Evolutionary conservation across 1,139 yeast genomes (phyloP), one percentile per base, ranked within the genome.

Genomic region (Scheffersomyces lignicola): DNA sequence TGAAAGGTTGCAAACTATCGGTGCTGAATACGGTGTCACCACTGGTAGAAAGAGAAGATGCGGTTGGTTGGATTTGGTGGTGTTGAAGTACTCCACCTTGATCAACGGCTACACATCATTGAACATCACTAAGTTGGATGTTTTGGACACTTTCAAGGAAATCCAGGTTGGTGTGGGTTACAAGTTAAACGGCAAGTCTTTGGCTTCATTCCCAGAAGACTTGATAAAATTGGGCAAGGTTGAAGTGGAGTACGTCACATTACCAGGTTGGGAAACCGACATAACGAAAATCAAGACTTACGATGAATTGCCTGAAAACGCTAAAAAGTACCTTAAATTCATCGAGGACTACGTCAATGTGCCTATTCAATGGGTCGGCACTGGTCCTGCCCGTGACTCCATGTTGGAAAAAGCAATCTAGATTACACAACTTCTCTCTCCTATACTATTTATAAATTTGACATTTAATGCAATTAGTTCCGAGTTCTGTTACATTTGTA

Each of bases 41-140:
- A 92, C 99, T 29, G 98, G 99, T 47, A 85, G 99, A 73, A 90
- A 90, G 78, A 86, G 99, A 73, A 83, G 99, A 69, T 94, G 98
- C 64, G 99, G 99, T 37, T 92, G 99, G 99, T 80, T 92, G 56
- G 99, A 92, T 65, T 74, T 94, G 52, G 98, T 92, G 22, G 96
- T 94, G 26, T 73, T 92, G 64, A 86, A 84, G 62, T 92, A 92
- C 68, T 89, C 97, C 30, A 80, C 87, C 41, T 64, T 81, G 58
- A 88, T 92, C 63, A 92, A 92, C 58, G 98, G 98, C 37, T 92
- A 90, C 75, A 92, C 98, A 26, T 77, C 86, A 38, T 76, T 92
- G 59, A 92, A 92, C 73, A 83, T 94, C 59, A 92, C 98, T 52
- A 94, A 92, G 65, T 78, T 92, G 55, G 98, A 92, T 57, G 96